phyloP scores from a whole-genome alignment of 2,329 filamentous ascomycete genomes.

The Alternaria sp. region DNA sequence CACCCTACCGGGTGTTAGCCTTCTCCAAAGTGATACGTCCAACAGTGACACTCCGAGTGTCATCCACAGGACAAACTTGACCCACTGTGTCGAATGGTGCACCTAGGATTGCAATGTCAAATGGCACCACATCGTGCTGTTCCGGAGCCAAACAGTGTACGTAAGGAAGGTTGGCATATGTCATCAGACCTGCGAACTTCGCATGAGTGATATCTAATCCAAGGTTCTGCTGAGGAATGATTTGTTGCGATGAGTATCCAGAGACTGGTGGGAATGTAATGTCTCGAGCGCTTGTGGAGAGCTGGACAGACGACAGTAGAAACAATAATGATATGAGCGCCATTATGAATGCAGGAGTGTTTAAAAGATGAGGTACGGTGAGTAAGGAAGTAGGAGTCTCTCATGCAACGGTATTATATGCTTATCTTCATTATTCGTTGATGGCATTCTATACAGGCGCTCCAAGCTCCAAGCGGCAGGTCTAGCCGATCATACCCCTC shows the following conservation, averaged over 20 bases:
- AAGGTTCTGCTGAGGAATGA: constrained; percentile 29
- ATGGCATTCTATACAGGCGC: constrained; percentile 6
- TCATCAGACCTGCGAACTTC: constrained; percentile 55
- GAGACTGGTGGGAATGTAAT: constrained; percentile 55
- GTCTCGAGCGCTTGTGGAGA: constrained; percentile 43
- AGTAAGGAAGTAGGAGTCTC: background rate
- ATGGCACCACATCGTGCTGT: constrained; percentile 49
- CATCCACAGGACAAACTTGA: constrained; percentile 5
- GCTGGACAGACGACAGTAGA: background rate
- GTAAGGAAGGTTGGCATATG: constrained; percentile 59
- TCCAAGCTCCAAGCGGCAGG: constrained; percentile 18
- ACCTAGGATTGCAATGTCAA: constrained; percentile 60
- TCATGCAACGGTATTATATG: background rate
- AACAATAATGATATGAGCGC: constrained; percentile 1
- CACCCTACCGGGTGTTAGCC: constrained; percentile 46
- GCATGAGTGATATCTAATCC: constrained; percentile 41
- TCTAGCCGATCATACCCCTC: constrained; percentile 22
- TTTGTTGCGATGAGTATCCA: constrained; percentile 45
- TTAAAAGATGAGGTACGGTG: background rate
- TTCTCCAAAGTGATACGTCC: background rate
- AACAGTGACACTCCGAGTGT: background rate
- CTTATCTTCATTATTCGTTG: constrained; percentile 8
- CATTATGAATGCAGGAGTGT: background rate
- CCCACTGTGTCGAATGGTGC: constrained; percentile 60
- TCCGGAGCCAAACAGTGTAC: constrained; percentile 56